Conservation (phyloP, 1,284 basidiomycete genomes). For the Psilocybe mexicana region DNA sequence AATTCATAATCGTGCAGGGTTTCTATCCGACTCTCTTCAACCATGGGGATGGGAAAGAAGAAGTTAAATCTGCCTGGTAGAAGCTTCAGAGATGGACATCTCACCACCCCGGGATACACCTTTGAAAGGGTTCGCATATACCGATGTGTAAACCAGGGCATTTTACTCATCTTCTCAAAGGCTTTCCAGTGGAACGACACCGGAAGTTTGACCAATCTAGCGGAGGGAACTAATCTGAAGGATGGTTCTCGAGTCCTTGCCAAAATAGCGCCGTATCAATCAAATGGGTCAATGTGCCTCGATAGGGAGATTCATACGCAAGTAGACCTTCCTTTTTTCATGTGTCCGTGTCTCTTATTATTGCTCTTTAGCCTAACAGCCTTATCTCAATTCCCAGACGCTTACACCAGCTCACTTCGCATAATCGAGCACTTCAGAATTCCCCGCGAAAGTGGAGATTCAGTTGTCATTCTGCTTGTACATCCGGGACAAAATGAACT, state of each 20-base stretch:
- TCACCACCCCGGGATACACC: constrained; percentile 66
- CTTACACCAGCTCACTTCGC: constrained; percentile 51
- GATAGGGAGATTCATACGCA: constrained; percentile 73
- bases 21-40: background rate
- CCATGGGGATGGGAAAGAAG: constrained; percentile 28
- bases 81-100: constrained; percentile 53
- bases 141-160: background rate
- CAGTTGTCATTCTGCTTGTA: constrained; percentile 60
- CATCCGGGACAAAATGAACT: constrained; percentile 70
- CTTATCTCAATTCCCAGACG: constrained; percentile 51
- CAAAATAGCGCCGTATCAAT: constrained; percentile 69
- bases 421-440: constrained; percentile 68
- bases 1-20: too few species aligned
- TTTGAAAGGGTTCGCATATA: constrained; percentile 56
- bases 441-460: constrained; percentile 61
- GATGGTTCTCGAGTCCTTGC: constrained; percentile 67
- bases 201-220: constrained; percentile 65
- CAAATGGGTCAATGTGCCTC: constrained; percentile 68
- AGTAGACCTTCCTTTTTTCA: constrained; percentile 24
- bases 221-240: constrained; percentile 68
- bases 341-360: background rate
- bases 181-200: constrained; percentile 68
- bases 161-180: constrained; percentile 31
- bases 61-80: constrained; percentile 49
- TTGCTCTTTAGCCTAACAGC: constrained; percentile 46